Base-by-base conservation (phyloP, 1,284 basidiomycete species). In the Testicularia cyperi region DNA sequence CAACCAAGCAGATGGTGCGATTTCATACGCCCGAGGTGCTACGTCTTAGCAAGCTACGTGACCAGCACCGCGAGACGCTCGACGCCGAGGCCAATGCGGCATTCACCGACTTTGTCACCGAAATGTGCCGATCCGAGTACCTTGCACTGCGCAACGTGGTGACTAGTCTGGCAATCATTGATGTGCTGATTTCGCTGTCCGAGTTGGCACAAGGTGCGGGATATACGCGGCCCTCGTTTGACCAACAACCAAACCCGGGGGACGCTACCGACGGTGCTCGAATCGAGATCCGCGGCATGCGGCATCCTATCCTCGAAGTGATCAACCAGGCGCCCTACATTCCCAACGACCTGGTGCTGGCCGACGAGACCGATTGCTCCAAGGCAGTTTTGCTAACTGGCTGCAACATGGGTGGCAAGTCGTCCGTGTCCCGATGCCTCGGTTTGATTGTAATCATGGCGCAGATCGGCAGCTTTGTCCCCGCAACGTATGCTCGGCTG, bases 1-100 rank as follows among this genome's bases (percentile, higher is more conserved):
- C 57, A 31, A 96, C 92, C 1, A 92, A 86, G 76, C 79, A 79
- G 15, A 79, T 82, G 20, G 83, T 85, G 34, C 83, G 94, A n/a
- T 96, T 88, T 75, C 87, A 88, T 40, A 85, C 90, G 0, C 90
- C 91, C 0, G 81, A 81, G 22, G 82, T 89, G 15, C 82, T 84
- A 38, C 77, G 79, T 15, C 83, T 88, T 77, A 75, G 87, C 1
- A 82, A 87, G 57, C 85, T 90, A 67, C 83, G 86, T 28, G 85
- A 88, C 28, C 89, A 86, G 70, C 84, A 83, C 51, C 83, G 83
- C 58, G 94, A 97, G 77, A 83, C 80, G 3, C 82, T 94, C 0
- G 80, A 85, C 38, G 83, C 81, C 0, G 86, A 46, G 16, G 73
- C 70, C 0, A 41, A 68, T 1, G 37, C 31, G 1, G 67, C 63